Evolutionary conservation across 2,329 filamentous ascomycete genomes (phyloP).

Genomic region (Botrytis elliptica): DNA sequence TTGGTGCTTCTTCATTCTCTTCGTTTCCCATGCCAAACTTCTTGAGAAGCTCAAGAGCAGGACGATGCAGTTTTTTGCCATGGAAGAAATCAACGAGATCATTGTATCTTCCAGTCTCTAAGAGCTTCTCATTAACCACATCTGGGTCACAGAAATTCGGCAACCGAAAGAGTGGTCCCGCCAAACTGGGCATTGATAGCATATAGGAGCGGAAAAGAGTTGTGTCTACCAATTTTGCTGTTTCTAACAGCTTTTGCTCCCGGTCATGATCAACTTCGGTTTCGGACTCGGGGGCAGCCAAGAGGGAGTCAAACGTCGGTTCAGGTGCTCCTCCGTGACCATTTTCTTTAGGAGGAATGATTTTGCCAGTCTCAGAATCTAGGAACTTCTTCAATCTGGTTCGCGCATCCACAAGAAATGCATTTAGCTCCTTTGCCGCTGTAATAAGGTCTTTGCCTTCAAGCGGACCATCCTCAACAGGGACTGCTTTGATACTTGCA

Average conservation of each 20-base stretch:
- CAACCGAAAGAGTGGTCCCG: constrained; percentile 87
- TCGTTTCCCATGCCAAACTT: constrained; percentile 69
- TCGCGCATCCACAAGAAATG: constrained; percentile 84
- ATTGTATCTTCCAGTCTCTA: constrained; percentile 84
- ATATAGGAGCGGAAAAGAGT: constrained; percentile 94
- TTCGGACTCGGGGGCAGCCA: constrained; percentile 45
- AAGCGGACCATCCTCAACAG: constrained; percentile 52
- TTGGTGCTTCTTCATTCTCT: constrained; percentile 50
- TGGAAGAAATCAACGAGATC: constrained; percentile 98
- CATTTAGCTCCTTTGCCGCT: constrained; percentile 79
- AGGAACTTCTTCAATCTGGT: constrained; percentile 61
- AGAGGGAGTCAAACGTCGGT: constrained; percentile 55
- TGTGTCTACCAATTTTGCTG: constrained; percentile 85
- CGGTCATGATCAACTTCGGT: constrained; percentile 54
- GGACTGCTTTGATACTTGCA: constrained; percentile 50
- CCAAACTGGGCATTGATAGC: constrained; percentile 82
- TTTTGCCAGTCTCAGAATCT: constrained; percentile 60
- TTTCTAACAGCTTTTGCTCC: constrained; percentile 68
- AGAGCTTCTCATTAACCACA: constrained; percentile 88
- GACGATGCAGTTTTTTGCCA: constrained; percentile 87
- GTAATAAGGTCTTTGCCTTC: constrained; percentile 81
- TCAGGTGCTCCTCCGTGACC: constrained; percentile 46
- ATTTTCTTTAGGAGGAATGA: constrained; percentile 50
- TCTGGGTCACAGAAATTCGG: constrained; percentile 96
- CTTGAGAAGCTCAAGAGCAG: constrained; percentile 78